These are phyloP conservation scores for Lathyrus tuberosus DNA, from an alignment of 306 rosid species.

Conservation along the genomic window DNA sequence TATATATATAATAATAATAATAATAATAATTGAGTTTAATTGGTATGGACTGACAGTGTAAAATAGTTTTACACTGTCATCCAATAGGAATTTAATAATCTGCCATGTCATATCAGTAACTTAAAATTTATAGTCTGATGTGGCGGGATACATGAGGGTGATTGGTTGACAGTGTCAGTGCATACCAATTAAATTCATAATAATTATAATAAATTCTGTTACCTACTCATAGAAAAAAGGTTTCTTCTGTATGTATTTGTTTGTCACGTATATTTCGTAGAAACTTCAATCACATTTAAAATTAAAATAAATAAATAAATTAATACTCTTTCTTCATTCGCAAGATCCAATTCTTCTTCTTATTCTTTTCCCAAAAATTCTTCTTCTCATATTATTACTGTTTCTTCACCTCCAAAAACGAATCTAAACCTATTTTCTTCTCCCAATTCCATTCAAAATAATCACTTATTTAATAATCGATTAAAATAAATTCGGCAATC, in stretches of 20 bases:
- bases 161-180: too few relatives aligned
- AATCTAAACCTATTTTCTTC: too few relatives aligned
- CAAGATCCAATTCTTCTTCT: conserved; percentile 25
- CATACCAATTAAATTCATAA: too few relatives aligned
- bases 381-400: background rate
- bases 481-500: background rate
- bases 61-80: too few relatives aligned
- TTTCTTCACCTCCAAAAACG: background rate
- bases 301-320: too few relatives aligned
- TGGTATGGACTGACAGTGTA: too few relatives aligned
- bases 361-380: background rate
- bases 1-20: too few relatives aligned
- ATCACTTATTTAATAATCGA: conserved; percentile 1
- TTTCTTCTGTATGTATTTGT: background rate
- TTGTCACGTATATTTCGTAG: conserved; percentile 39
- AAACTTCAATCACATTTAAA: conserved; percentile 26
- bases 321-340: conserved; percentile 34
- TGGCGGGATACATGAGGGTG: too few relatives aligned
- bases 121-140: too few relatives aligned
- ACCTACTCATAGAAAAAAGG: conserved; percentile 19
- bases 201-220: background rate
- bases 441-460: background rate
- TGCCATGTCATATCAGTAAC: too few relatives aligned
- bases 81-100: too few relatives aligned
- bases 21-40: too few relatives aligned